Conservation (phyloP, 2,329 filamentous ascomycete genomes). For the Colletotrichum sp. region DNA sequence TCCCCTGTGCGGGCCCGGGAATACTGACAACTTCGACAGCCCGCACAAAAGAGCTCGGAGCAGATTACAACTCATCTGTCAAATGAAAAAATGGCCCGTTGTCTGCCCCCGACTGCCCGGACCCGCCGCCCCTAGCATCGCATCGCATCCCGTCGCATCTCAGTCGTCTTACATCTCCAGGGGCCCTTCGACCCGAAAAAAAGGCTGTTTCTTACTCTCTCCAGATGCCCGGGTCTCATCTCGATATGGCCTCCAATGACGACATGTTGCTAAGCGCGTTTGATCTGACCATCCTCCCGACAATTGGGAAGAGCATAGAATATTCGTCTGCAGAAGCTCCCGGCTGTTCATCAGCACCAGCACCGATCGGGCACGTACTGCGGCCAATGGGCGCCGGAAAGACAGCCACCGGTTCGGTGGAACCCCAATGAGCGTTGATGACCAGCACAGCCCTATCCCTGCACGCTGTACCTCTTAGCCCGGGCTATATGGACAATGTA, state of each 20-base stretch:
- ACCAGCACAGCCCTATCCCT: conserved; percentile 19
- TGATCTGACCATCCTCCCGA: conserved; percentile 19
- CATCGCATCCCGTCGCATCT: background rate
- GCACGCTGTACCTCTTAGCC: background rate
- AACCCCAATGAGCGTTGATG: conserved; percentile 1
- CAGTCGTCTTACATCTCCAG: conserved; percentile 1
- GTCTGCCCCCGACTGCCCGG: background rate
- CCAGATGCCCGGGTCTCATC: conserved; percentile 16
- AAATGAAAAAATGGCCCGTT: background rate
- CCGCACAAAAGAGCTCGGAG: background rate
- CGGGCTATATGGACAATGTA: background rate
- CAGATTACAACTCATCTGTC: background rate
- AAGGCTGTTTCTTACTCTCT: conserved; percentile 4
- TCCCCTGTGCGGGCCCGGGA: background rate
- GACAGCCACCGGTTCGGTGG: conserved; percentile 3
- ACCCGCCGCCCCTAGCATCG: conserved; percentile 1
- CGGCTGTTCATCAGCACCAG: conserved; percentile 14
- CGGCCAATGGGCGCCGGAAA: conserved; percentile 15
- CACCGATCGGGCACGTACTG: conserved; percentile 18
- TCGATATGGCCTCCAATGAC: conserved; percentile 16
- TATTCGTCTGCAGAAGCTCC: conserved; percentile 17
- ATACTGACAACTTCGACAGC: background rate
- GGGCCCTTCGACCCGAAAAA: background rate
- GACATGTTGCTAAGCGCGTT: conserved; percentile 20
- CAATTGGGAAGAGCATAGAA: conserved; percentile 15